Evolutionary conservation across 2,329 filamentous ascomycete species (phyloP).

Genomic region (Lachnellula subtilissima): DNA sequence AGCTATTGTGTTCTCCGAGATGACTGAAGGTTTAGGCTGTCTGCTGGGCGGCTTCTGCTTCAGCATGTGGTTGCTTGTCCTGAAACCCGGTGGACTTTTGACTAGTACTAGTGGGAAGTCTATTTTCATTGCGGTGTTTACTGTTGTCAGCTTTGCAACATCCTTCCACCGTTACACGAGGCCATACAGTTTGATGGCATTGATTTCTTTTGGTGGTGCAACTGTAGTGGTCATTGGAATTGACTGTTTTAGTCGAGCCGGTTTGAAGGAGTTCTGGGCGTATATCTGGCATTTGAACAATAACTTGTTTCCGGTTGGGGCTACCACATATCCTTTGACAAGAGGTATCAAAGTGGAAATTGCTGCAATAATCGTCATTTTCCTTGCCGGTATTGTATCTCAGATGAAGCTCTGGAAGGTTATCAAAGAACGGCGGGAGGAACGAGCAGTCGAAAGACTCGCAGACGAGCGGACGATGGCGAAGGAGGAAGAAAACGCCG

Average conservation of each 20-base stretch:
- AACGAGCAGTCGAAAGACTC: conserved; percentile 46
- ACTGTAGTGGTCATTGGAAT: conserved; percentile 78
- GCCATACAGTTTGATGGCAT: conserved; percentile 69
- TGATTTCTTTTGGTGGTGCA: conserved; percentile 75
- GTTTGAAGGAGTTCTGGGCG: conserved; percentile 92
- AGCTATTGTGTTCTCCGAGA: conserved; percentile 74
- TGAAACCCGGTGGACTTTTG: conserved; percentile 73
- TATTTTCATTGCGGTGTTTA: conserved; percentile 72
- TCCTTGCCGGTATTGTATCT: conserved; percentile 70
- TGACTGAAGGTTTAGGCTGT: conserved; percentile 73
- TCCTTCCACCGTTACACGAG: conserved; percentile 77
- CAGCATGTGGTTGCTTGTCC: conserved; percentile 70
- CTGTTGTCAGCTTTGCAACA: conserved; percentile 61
- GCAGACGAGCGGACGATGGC: conserved; percentile 51
- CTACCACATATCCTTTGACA: conserved; percentile 77
- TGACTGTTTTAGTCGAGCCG: conserved; percentile 85
- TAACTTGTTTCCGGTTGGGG: conserved; percentile 71
- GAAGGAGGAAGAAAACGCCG: conserved; percentile 64
- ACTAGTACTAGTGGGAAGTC: conserved; percentile 56
- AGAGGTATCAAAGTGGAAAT: conserved; percentile 82
- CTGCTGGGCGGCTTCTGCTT: conserved; percentile 32
- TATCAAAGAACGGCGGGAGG: conserved; percentile 57
- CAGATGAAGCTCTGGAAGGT: conserved; percentile 85
- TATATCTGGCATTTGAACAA: conserved; percentile 84
- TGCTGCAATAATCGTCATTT: conserved; percentile 70